Conservation (phyloP, 306 rosid genomes). For the Gynostemma pentaphyllum region DNA sequence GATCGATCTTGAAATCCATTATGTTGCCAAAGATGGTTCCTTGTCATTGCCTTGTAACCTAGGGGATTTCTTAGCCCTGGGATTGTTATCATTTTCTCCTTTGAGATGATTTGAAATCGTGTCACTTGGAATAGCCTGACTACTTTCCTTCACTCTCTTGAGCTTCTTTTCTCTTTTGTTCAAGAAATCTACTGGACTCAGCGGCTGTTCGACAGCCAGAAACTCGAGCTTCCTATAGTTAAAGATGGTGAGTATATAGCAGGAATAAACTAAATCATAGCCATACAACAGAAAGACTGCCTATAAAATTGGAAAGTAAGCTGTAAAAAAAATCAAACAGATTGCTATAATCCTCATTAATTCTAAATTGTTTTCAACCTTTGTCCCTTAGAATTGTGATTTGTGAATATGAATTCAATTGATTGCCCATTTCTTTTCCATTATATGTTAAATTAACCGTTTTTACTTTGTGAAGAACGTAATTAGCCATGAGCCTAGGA, state of each 20-base stretch:
- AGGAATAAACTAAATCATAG: too few relatives aligned
- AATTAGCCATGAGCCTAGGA: not conserved
- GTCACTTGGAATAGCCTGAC: slow-evolving; percentile 36
- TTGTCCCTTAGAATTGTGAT: not conserved
- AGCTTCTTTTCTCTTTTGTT: slow-evolving; percentile 40
- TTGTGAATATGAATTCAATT: too few relatives aligned
- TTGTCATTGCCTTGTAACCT: slow-evolving; percentile 16
- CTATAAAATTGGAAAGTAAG: not conserved
- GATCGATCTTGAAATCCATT: slow-evolving; percentile 25
- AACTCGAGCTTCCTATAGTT: slow-evolving; percentile 59
- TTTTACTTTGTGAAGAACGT: not conserved
- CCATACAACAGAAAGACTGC: not conserved
- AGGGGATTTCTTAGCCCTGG: slow-evolving; percentile 28
- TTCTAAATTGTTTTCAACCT: not conserved
- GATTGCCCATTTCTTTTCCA: too few relatives aligned
- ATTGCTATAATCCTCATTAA: not conserved
- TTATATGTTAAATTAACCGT: too few relatives aligned
- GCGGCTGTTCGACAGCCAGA: slow-evolving; percentile 63
- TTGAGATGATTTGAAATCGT: slow-evolving; percentile 29
- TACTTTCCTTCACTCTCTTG: slow-evolving; percentile 32
- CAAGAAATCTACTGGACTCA: slow-evolving; percentile 42
- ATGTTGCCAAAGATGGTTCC: slow-evolving; percentile 25
- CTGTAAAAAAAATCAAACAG: not conserved
- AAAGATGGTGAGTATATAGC: not conserved
- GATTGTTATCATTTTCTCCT: slow-evolving; percentile 40